Conservation (phyloP, 768 basidiomycete genomes). For the Epithele typhae region DNA sequence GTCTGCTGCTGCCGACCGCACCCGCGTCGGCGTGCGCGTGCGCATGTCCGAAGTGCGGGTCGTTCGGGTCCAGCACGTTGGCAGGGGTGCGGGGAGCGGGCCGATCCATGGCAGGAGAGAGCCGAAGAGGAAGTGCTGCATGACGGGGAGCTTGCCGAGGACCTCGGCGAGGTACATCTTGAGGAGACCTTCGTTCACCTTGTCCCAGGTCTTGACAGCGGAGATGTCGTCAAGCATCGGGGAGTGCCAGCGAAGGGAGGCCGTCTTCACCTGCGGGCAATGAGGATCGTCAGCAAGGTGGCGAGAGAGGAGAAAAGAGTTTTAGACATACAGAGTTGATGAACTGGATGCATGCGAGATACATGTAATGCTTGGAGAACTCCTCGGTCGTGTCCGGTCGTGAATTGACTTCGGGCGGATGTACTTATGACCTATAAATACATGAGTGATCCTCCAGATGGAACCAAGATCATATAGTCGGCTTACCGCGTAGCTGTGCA, state of each 20-base stretch:
- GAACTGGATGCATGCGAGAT: slow-evolving; percentile 92
- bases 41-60: slow-evolving; percentile 46
- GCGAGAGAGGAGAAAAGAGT: slow-evolving; percentile 32
- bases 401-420: slow-evolving; percentile 92
- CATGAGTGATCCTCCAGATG: too few species aligned
- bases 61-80: slow-evolving; percentile 24
- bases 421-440: slow-evolving; percentile 70
- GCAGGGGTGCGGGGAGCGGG: slow-evolving; percentile 37
- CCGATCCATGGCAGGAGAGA: slow-evolving; percentile 70
- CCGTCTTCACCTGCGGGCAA: too few species aligned
- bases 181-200: slow-evolving; percentile 93
- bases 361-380: slow-evolving; percentile 91
- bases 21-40: slow-evolving; percentile 40
- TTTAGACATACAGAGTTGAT: slow-evolving; percentile 97
- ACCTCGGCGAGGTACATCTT: slow-evolving; percentile 99
- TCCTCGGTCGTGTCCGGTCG: slow-evolving; percentile 89
- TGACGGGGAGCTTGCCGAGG: slow-evolving; percentile 89
- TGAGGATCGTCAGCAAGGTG: slow-evolving; percentile 41
- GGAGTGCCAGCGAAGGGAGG: slow-evolving; percentile 94
- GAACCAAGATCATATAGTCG: not conserved
- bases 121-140: slow-evolving; percentile 96
- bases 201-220: slow-evolving; percentile 92
- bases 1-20: slow-evolving; percentile 47
- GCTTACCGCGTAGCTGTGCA: slow-evolving; percentile 63
- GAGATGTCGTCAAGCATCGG: slow-evolving; percentile 99